A percentile compares a stretch with the other conserved stretches of the same genome.
Evolutionary conservation across 495 filamentous ascomycete species (phyloP).

Genomic region (Aspergillus funiculosus): DNA sequence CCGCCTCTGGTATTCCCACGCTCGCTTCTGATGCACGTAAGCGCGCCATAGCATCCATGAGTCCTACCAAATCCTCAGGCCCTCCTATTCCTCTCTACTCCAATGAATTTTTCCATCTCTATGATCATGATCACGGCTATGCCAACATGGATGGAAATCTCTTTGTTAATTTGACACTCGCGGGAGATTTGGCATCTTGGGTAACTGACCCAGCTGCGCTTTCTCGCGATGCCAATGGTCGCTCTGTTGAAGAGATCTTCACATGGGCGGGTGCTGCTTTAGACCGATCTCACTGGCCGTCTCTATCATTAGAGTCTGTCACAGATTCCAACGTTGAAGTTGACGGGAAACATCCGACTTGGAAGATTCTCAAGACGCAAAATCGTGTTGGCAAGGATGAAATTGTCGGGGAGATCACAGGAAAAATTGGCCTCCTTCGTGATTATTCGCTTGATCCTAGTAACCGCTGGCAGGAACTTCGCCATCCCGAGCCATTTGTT

Average conservation of each 20-base stretch:
- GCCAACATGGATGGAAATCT: slow-evolving; percentile 51
- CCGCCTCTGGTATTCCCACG: slow-evolving; percentile 38
- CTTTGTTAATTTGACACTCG: slow-evolving; percentile 61
- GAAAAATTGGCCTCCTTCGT: slow-evolving; percentile 72
- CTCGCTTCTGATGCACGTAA: slow-evolving; percentile 46
- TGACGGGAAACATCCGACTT: slow-evolving; percentile 49
- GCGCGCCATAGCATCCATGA: slow-evolving; percentile 46
- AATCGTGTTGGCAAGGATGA: slow-evolving; percentile 55
- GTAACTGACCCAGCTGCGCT: slow-evolving; percentile 55
- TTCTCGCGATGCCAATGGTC: slow-evolving; percentile 36
- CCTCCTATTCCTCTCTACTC: slow-evolving; percentile 55
- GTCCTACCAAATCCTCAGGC: slow-evolving; percentile 47
- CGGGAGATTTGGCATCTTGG: slow-evolving; percentile 66
- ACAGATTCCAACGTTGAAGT: slow-evolving; percentile 39
- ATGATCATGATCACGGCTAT: slow-evolving; percentile 52
- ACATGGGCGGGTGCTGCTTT: slow-evolving; percentile 48
- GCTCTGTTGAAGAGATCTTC: slow-evolving; percentile 42
- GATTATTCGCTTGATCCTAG: slow-evolving; percentile 65
- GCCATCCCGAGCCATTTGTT: slow-evolving; percentile 78
- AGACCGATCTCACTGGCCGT: slow-evolving; percentile 49
- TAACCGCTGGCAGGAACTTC: slow-evolving; percentile 70
- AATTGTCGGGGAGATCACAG: slow-evolving; percentile 80
- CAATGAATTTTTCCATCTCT: slow-evolving; percentile 62
- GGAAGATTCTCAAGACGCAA: slow-evolving; percentile 67
- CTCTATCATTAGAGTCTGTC: slow-evolving; percentile 42